These are phyloP conservation scores for Aspergillus leporis DNA, from an alignment of 495 filamentous ascomycete genomes.

Conservation along the genomic window DNA sequence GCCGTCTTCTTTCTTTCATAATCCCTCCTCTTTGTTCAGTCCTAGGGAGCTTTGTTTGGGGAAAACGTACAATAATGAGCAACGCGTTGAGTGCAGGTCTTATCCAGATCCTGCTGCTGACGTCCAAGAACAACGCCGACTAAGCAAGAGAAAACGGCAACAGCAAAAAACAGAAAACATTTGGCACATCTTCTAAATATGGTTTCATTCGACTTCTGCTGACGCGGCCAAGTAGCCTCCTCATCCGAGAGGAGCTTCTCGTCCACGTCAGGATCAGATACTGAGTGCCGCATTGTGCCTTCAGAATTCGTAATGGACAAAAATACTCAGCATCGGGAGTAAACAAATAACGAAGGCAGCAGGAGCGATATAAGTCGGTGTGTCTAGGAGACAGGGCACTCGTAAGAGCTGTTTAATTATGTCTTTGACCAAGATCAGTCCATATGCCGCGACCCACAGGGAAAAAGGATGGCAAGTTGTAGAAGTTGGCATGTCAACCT, in stretches of 20 bases:
- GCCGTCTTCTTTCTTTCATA: neutral
- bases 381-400: neutral
- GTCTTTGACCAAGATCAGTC: neutral
- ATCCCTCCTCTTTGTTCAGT: neutral
- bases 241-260: constrained; percentile 1
- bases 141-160: neutral
- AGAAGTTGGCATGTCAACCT: neutral
- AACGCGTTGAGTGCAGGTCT: neutral
- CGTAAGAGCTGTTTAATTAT: neutral
- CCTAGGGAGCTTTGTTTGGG: neutral
- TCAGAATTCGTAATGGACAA: neutral
- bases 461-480: neutral
- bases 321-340: neutral
- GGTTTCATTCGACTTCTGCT: neutral
- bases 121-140: neutral
- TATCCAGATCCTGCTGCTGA: neutral
- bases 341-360: neutral
- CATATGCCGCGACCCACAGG: neutral
- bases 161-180: neutral
- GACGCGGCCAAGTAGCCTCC: neutral
- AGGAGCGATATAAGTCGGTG: neutral
- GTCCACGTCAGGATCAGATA: neutral
- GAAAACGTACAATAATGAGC: neutral
- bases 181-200: neutral
- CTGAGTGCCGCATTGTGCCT: neutral